Evolutionary conservation across 495 filamentous ascomycete species (phyloP).

Genomic region (Aspergillus asperescens): DNA sequence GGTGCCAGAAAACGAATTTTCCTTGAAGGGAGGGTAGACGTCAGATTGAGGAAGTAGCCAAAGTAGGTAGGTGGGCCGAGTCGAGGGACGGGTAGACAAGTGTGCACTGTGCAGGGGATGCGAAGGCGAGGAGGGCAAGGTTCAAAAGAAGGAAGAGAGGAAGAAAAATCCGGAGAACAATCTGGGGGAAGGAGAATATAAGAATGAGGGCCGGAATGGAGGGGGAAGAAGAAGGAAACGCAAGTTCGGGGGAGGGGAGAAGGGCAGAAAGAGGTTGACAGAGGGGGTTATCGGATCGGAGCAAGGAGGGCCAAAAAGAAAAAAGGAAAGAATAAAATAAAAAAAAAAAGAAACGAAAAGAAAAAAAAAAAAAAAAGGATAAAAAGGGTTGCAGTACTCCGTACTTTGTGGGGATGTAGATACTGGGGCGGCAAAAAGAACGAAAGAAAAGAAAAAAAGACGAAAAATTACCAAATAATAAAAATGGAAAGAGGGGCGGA

Average conservation of each 20-base stretch:
- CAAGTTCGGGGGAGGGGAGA: conserved; percentile 33
- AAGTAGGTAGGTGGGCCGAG: neutral
- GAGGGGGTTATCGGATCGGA: conserved; percentile 34
- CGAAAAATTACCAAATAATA: conserved; percentile 18
- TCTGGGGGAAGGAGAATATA: conserved; percentile 29
- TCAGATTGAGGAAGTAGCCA: neutral
- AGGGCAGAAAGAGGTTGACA: conserved; percentile 30
- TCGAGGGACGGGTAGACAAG: neutral
- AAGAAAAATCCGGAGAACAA: conserved; percentile 27
- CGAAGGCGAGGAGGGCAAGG: conserved; percentile 13
- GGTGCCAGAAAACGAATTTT: neutral
- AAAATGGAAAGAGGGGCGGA: conserved; percentile 12
- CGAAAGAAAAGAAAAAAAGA: conserved; percentile 14
- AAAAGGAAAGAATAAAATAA: conserved; percentile 12
- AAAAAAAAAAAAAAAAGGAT: conserved; percentile 22
- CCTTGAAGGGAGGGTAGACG: conserved; percentile 8
- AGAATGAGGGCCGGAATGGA: conserved; percentile 33
- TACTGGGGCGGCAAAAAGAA: conserved; percentile 25
- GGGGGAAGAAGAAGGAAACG: conserved; percentile 33
- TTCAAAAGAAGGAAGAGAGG: conserved; percentile 15
- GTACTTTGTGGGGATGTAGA: conserved; percentile 24
- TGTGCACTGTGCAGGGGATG: conserved; percentile 5
- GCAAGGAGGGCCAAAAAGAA: conserved; percentile 18
- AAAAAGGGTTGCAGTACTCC: conserved; percentile 13
- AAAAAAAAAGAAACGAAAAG: too few relatives aligned